Evolutionary conservation across 108 stramenopile genomes (phyloP).

Genomic region (Bacterosira constricta): DNA sequence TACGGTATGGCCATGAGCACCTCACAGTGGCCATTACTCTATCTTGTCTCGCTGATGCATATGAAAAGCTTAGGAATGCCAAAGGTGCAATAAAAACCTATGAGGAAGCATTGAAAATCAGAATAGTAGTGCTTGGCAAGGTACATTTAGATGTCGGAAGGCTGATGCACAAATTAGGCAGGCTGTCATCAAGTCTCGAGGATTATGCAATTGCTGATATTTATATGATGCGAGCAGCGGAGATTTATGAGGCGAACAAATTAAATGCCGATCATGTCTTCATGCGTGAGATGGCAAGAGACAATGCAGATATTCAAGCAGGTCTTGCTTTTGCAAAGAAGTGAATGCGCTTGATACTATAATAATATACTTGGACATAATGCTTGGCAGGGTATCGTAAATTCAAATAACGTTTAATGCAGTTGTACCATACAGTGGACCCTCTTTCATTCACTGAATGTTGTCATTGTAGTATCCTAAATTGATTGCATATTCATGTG

Average conservation of each 20-base stretch:
- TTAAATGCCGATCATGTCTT: conserved; percentile 71
- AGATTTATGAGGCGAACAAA: conserved; percentile 74
- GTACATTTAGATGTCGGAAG: conserved; percentile 76
- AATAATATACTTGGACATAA: too few species aligned
- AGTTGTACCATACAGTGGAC: too few species aligned
- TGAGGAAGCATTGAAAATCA: conserved; percentile 73
- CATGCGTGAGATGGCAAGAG: conserved; percentile 75
- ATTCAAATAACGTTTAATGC: too few species aligned
- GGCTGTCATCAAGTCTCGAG: conserved; percentile 50
- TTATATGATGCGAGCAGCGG: conserved; percentile 57
- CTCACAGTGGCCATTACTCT: conserved; percentile 69
- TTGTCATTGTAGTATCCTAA: too few species aligned
- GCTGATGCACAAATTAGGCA: conserved; percentile 82
- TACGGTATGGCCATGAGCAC: conserved; percentile 68
- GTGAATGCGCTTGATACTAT: too few species aligned
- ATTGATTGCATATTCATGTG: too few species aligned
- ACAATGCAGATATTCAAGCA: conserved; percentile 81
- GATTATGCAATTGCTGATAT: conserved; percentile 65
- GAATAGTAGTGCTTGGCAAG: conserved; percentile 50
- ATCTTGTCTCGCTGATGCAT: conserved; percentile 84
- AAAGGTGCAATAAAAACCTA: conserved; percentile 64
- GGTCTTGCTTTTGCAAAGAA: conserved; percentile 55
- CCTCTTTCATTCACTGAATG: too few species aligned
- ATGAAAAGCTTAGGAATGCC: conserved; percentile 71
- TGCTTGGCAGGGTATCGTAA: too few species aligned